A percentile compares a stretch with the other conserved stretches of the same genome.
phyloP scores from a whole-genome alignment of 2,329 filamentous ascomycete species.

The Ramichloridium luteum region DNA sequence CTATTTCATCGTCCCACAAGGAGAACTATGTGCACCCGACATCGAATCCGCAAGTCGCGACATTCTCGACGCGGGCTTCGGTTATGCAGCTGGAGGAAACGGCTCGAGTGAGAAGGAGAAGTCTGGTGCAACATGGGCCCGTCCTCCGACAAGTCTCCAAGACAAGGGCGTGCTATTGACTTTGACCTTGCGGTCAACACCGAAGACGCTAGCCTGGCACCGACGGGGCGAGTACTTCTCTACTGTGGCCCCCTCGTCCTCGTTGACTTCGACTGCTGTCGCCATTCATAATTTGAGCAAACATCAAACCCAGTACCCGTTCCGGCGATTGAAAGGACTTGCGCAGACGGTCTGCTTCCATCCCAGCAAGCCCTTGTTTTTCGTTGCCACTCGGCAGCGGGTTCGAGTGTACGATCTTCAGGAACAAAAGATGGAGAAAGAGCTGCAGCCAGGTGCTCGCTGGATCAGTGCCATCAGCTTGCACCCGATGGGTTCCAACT shows the following conservation, averaged over 20 bases:
- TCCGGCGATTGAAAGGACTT: conserved; percentile 62
- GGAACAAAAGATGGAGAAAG: conserved; percentile 81
- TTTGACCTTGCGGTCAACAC: conserved; percentile 51
- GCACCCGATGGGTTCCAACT: conserved; percentile 83
- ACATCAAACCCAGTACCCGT: conserved; percentile 88
- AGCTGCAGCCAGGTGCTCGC: conserved; percentile 81
- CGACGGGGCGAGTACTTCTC: conserved; percentile 87
- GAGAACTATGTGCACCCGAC: conserved; percentile 18
- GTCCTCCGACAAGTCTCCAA: conserved; percentile 61
- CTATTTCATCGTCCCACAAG: conserved; percentile 60
- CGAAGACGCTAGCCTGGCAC: conserved; percentile 91
- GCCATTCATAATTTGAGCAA: conserved; percentile 92
- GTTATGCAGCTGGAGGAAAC: conserved; percentile 62
- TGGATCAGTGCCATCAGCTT: conserved; percentile 93
- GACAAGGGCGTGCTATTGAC: conserved; percentile 69
- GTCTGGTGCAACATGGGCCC: conserved; percentile 68
- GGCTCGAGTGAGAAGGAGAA: conserved; percentile 47
- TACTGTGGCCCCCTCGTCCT: conserved; percentile 72
- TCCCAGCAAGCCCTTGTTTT: conserved; percentile 82
- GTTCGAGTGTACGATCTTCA: conserved; percentile 92
- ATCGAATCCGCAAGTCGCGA: conserved; percentile 63
- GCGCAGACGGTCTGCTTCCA: conserved; percentile 92
- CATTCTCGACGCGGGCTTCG: conserved; percentile 78
- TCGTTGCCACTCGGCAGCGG: conserved; percentile 86
- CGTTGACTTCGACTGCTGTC: conserved; percentile 56